phyloP scores from a whole-genome alignment of 768 basidiomycete genomes.

The Pholiota microspora region DNA sequence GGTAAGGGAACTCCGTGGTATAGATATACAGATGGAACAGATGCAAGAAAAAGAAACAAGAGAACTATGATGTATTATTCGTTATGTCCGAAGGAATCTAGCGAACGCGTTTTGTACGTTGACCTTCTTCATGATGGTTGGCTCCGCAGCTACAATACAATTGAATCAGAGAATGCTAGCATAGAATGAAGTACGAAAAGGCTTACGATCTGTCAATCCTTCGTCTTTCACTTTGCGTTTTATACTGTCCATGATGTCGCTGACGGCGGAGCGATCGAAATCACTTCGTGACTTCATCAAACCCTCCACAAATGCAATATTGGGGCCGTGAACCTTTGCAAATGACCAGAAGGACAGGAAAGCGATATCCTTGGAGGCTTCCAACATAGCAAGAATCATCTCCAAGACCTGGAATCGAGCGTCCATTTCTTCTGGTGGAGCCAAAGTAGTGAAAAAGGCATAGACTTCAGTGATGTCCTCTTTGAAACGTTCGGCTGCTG shows the following conservation, averaged over 20 bases:
- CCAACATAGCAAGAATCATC: conserved; percentile 74
- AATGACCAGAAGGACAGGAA: conserved; percentile 95
- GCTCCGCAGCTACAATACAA: conserved; percentile 58
- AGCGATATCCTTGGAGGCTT: conserved; percentile 84
- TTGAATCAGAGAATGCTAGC: conserved; percentile 3
- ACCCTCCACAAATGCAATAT: conserved; percentile 86
- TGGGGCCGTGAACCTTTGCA: conserved; percentile 91
- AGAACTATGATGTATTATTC: not conserved
- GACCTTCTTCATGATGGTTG: conserved; percentile 91
- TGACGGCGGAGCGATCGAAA: conserved; percentile 82
- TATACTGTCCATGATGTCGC: conserved; percentile 91
- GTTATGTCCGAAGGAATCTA: conserved; percentile 62
- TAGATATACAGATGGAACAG: conserved; percentile 19
- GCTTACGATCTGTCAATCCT: conserved; percentile 73
- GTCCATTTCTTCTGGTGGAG: conserved; percentile 78
- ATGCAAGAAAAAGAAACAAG: conserved; percentile 4
- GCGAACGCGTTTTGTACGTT: conserved; percentile 73
- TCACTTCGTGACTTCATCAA: conserved; percentile 89
- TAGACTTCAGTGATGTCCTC: conserved; percentile 78
- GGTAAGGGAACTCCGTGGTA: conserved; percentile 12
- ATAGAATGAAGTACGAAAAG: not conserved
- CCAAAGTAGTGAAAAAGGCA: conserved; percentile 77
- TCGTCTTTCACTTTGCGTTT: conserved; percentile 93
- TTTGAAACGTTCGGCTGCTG: conserved; percentile 79
- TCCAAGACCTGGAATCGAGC: conserved; percentile 84